Evolutionary conservation across 257 asterid genomes (phyloP), one percentile per base, ranked within the genome.

Genomic region (Primulina tabacum): DNA sequence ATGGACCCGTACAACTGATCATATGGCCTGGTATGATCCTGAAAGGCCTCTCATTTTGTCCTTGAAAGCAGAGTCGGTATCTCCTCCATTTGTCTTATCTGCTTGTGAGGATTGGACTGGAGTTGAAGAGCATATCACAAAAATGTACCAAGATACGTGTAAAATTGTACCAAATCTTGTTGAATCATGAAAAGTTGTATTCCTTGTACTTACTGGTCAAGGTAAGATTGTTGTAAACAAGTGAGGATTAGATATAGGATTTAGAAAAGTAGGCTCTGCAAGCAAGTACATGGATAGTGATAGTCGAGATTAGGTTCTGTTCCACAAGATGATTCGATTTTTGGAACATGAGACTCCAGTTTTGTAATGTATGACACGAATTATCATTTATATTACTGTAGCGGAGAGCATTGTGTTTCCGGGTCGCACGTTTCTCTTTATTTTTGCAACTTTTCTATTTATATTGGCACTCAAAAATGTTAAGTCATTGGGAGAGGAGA

Each of bases 11-110:
- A 70, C 21, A 62, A 33, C 68, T 32, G 34, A 43, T 43, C 61
- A 73, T 57, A 64, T 21, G 33, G 71, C 68, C 26, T 38, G 60
- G 58, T 26, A 17, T 62, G 34, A 61, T 81, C 29, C 21, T 1
- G 55, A 14, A 47, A 14, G 4, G 55, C 7, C 55, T 47, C 55
- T 47, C 55, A 14, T 47, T 14, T 43, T 47, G 18, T 50, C 56
- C 56, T 50, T 50, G 56, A 50, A 50, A 50, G 56, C 56, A 50
- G 18, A 16, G 56, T 16, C 8, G 20, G 7, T 16, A 50, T 50
- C 20, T 14, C 56, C 56, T 16, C 56, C 20, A 5, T 50, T 50
- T 8, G 8, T 50, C 21, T 50, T 8, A 14, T 50, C 20, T 50
- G 56, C 16, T 50, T 16, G 56, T 4, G 56, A 50, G 56, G 56